Evolutionary conservation across 176 grass and related monocot species (phyloP).

Genomic region (Lolium rigidum): DNA sequence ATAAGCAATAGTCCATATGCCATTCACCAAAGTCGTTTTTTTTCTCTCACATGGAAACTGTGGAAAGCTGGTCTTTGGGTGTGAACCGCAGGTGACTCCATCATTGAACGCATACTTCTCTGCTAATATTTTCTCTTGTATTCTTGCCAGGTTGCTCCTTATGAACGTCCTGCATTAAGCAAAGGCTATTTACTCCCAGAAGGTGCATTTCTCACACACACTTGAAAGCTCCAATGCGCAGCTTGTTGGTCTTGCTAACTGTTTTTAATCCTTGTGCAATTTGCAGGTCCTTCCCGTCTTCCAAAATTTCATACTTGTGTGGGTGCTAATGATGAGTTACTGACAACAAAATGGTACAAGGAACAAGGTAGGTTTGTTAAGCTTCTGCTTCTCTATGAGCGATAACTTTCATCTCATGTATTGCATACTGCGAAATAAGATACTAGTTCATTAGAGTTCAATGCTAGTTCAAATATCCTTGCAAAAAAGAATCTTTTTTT

Average conservation of each 20-base stretch:
- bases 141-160: conserved; percentile 70
- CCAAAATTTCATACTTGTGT: conserved; percentile 95
- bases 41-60: neutral
- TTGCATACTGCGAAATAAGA: conserved; percentile 18
- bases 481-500: neutral
- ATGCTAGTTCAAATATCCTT: neutral
- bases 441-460: conserved; percentile 2
- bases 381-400: neutral
- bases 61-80: neutral
- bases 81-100: neutral
- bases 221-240: neutral
- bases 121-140: conserved; percentile 15
- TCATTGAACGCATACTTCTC: neutral
- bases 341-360: conserved; percentile 92
- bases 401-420: neutral
- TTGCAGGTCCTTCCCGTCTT: conserved; percentile 76
- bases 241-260: neutral
- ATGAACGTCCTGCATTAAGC: conserved; percentile 80
- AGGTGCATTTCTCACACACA: conserved; percentile 43
- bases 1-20: neutral
- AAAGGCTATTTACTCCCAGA: conserved; percentile 73
- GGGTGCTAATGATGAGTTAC: conserved; percentile 75
- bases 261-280: neutral
- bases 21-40: neutral
- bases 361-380: conserved; percentile 71